Base-by-base conservation (phyloP, 176 grass and related monocot species). In the Paspalum notatum region DNA sequence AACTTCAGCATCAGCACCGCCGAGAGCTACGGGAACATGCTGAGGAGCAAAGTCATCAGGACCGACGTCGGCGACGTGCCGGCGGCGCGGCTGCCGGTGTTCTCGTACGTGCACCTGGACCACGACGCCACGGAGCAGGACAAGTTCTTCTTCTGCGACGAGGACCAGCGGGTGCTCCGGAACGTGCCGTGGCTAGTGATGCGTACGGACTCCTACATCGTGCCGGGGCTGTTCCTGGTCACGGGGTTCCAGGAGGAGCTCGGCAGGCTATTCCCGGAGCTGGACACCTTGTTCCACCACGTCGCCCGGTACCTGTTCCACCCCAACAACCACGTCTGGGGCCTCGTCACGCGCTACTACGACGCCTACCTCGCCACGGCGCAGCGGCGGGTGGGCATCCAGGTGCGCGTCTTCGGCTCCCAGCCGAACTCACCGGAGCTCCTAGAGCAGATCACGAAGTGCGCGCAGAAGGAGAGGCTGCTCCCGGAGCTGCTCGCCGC, bases 321-420 rank as follows among this genome's bases (percentile, higher is more conserved):
- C 63, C 90, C 93, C 0, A 86, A 8, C 64, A 95, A 95, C 76
- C 71, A 74, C 52, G 82, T 95, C 1, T 95, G 93, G 93, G 93
- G 93, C 62, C 81, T 95, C 52, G 74, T 95, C 44, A 55, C 87
- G 27, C 55, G 93, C 8, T 95, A 88, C 62, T 76, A 94, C 55
- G 53, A 73, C 52, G 78, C 85, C 0, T 88, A 91, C 72, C 85
- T 91, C 42, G 65, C 82, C 4, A 24, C 24, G 70, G 83, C 88
- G 55, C 26, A 68, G 21, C 75, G 81, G 38, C 67, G 71, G 0
- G 60, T 94, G 1, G 91, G 91, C 44, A 51, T 94, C 56, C 91
- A 91, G 68, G 72, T 88, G 65, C 86, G 91, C 81, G 73, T 74
- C 43, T 91, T 94, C 50, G 49, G 45, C 48, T 0, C 5, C 11